Evolutionary conservation across 176 grass and related monocot genomes (phyloP).

Genomic region (Zoysia japonica): DNA sequence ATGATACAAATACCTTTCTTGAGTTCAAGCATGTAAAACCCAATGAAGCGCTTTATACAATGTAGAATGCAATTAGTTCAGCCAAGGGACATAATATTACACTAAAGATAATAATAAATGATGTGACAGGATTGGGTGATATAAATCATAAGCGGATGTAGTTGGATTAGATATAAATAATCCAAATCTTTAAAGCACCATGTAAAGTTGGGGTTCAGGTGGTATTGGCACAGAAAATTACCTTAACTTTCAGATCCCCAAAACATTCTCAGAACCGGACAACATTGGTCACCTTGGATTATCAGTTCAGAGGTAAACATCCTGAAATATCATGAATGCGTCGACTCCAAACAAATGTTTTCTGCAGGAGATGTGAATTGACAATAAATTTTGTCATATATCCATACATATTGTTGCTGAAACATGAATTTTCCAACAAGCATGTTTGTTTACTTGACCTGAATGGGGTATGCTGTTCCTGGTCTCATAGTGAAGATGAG

Average conservation of each 20-base stretch:
- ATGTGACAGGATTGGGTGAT: background rate
- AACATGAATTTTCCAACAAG: conserved; percentile 31
- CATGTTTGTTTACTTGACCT: conserved; percentile 48
- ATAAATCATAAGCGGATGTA: background rate
- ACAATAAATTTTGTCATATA: conserved; percentile 18
- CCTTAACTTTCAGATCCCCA: conserved; percentile 89
- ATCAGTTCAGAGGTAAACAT: conserved; percentile 83
- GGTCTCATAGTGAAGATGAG: conserved; percentile 95
- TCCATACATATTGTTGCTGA: background rate
- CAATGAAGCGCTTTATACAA: background rate
- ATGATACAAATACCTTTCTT: conserved; percentile 5
- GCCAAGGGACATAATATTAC: background rate
- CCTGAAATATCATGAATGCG: conserved; percentile 85
- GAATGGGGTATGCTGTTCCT: conserved; percentile 90
- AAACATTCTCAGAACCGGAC: conserved; percentile 87
- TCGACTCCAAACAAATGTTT: conserved; percentile 91
- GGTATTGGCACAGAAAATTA: conserved; percentile 34
- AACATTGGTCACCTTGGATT: conserved; percentile 79
- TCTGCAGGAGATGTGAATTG: conserved; percentile 51
- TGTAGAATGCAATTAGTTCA: conserved; percentile 3
- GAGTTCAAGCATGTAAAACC: background rate
- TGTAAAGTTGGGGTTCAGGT: conserved; percentile 6
- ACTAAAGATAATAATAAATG: background rate
- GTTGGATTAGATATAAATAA: background rate
- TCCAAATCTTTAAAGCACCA: conserved; percentile 8